Base-by-base conservation (phyloP, 2,329 filamentous ascomycete genomes). In the Fusarium multiceps region DNA sequence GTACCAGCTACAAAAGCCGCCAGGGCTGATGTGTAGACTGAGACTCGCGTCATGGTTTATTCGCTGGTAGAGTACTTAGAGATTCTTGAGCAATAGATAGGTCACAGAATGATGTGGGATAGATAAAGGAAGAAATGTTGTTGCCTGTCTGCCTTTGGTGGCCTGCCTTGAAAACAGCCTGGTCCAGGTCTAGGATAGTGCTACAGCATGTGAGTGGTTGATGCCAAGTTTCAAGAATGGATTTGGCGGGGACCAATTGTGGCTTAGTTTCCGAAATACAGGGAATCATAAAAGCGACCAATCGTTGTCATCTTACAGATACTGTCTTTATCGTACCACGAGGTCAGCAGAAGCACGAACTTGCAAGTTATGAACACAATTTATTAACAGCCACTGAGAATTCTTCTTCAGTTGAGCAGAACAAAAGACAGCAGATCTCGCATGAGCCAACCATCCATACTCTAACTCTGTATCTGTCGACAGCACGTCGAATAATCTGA, bases 1-100 rank as follows among this genome's bases (percentile, higher is more conserved):
- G 69, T 78, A 85, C 83, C 81, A 53, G 78, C 82, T 55, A 78
- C 73, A 75, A 83, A 80, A 60, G 79, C 83, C 75, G 81, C 78
- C 64, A 84, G 72, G 63, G 80, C 82, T 49, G 79, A 74, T 60
- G 76, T 77, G 68, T 85, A 85, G 40, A 85, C 80, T 32, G 76
- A 78, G 43, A 78, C 77, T 51, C 83, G 80, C 40, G 83, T 84
- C 83, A 85, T 85, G 60, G 59, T 72, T 58, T 59, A 55, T 49
- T 34, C 43, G 34, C 34, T 48, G 58, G 40, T 50, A 25, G 59
- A 50, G 27, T 27, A 21, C 32, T 32, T 16, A 14, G 51, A 23
- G n/a, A 5, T 14, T 46, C 37, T 30, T 25, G 45, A 59, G 48
- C 41, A 54, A 56, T 21, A 42, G 50, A 45, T 47, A 32, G 30